Conservation (phyloP, 2,329 filamentous ascomycete species). For the Mycosphaerella arachidis region DNA sequence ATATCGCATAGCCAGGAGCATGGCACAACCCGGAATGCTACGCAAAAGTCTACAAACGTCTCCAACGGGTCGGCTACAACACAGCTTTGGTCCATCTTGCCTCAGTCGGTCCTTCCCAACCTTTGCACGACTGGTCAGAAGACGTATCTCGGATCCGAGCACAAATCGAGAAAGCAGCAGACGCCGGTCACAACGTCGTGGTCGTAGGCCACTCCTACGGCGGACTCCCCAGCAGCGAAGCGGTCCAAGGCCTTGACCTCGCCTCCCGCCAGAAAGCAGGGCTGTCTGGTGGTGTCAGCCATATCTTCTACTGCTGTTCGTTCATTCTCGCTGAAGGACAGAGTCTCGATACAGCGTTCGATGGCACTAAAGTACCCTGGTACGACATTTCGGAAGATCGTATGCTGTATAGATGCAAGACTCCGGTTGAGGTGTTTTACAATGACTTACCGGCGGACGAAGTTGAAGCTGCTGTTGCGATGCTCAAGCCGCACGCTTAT, state of each 20-base stretch:
- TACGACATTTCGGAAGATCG: not conserved
- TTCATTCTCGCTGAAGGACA: not conserved
- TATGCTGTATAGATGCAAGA: not conserved
- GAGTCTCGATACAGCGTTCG: not conserved
- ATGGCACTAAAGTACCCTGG: not conserved
- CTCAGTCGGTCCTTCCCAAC: constrained; percentile 1
- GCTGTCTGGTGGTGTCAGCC: not conserved
- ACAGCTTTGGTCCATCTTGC: constrained; percentile 7
- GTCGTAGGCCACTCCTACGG: constrained; percentile 33
- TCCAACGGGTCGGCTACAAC: constrained; percentile 8
- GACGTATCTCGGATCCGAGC: constrained; percentile 8
- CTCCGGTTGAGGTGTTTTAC: not conserved
- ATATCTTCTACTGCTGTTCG: not conserved
- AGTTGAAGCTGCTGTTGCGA: not conserved
- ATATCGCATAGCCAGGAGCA: constrained; percentile 10
- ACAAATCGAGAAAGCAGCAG: constrained; percentile 15
- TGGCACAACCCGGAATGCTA: constrained; percentile 10
- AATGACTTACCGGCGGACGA: not conserved
- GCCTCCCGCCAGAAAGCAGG: not conserved
- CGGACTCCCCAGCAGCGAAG: constrained; percentile 26
- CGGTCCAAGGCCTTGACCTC: constrained; percentile 18
- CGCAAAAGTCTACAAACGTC: not conserved
- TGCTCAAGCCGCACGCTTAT: not conserved
- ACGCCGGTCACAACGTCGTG: constrained; percentile 26
- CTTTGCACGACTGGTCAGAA: constrained; percentile 2